Evolutionary conservation across 2,329 filamentous ascomycete genomes (phyloP).

Genomic region (Xylariaceae sp.): DNA sequence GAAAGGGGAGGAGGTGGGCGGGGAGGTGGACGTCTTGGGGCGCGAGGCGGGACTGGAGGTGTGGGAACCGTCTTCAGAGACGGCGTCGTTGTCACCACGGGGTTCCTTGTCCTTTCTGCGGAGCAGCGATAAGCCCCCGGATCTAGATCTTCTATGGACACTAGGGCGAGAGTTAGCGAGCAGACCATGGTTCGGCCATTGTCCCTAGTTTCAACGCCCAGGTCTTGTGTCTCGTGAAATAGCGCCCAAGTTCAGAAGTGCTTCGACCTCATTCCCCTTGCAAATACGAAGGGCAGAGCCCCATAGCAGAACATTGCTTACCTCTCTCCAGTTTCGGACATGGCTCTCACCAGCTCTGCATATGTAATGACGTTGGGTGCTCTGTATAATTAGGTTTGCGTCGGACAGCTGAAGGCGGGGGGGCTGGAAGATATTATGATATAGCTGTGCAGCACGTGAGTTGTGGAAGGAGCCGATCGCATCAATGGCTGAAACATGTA

Average conservation of each 20-base stretch:
- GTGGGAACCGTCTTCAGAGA: conserved; percentile 43
- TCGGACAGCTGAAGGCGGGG: too few relatives aligned
- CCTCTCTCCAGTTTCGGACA: conserved; percentile 35
- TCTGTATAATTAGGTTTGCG: too few relatives aligned
- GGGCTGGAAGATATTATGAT: too few relatives aligned
- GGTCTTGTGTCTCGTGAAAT: too few relatives aligned
- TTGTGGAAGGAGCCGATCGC: too few relatives aligned
- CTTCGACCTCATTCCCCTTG: too few relatives aligned
- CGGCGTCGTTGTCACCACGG: conserved; percentile 41
- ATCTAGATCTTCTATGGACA: conserved; percentile 51
- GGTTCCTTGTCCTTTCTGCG: conserved; percentile 43
- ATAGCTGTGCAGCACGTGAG: too few relatives aligned
- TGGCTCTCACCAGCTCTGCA: conserved; percentile 19
- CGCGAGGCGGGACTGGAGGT: conserved; percentile 30
- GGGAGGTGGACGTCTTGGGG: conserved; percentile 31
- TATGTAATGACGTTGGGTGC: not conserved
- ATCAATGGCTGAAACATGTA: too few relatives aligned
- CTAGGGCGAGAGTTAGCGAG: conserved; percentile 20
- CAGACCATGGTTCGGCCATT: not conserved
- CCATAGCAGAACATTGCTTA: conserved; percentile 20
- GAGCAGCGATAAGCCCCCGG: conserved; percentile 48
- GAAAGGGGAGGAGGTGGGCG: conserved; percentile 34
- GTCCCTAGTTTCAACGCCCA: too few relatives aligned
- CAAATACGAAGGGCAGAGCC: too few relatives aligned
- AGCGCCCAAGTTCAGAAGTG: too few relatives aligned